These are phyloP conservation scores for Ceratocystis cubensis DNA, from an alignment of 2,329 filamentous ascomycete species.

Conservation along the genomic window DNA sequence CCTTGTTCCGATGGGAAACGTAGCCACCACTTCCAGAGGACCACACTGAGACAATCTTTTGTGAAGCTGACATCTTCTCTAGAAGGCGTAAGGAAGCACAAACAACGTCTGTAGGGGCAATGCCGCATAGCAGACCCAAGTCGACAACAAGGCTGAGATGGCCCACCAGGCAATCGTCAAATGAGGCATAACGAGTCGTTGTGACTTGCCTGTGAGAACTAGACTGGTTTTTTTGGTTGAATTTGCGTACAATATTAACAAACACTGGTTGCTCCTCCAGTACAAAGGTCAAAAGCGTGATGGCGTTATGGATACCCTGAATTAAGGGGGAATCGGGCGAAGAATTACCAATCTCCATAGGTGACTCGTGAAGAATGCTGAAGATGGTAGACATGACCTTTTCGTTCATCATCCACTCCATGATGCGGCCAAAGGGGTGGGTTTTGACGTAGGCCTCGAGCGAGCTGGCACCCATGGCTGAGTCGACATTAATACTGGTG, in stretches of 20 bases:
- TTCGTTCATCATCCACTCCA: slow-evolving; percentile 98
- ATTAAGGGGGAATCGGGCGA: slow-evolving; percentile 70
- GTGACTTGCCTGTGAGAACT: slow-evolving; percentile 52
- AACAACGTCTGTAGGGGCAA: slow-evolving; percentile 68
- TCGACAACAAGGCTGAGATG: slow-evolving; percentile 69
- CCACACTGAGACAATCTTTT: slow-evolving; percentile 63
- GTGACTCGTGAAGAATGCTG: slow-evolving; percentile 62
- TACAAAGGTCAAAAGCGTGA: slow-evolving; percentile 72
- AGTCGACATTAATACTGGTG: slow-evolving; percentile 62
- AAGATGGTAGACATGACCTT: slow-evolving; percentile 72
- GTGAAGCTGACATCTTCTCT: slow-evolving; percentile 73
- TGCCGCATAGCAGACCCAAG: slow-evolving; percentile 74
- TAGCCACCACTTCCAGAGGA: slow-evolving; percentile 27
- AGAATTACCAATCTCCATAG: slow-evolving; percentile 57
- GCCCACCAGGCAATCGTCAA: slow-evolving; percentile 81
- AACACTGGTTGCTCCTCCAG: slow-evolving; percentile 86
- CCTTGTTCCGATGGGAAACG: slow-evolving; percentile 56
- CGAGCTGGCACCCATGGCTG: slow-evolving; percentile 59
- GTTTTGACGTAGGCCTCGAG: slow-evolving; percentile 69
- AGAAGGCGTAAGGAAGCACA: slow-evolving; percentile 70
- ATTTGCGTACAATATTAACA: slow-evolving; percentile 61
- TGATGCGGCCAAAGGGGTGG: slow-evolving; percentile 85
- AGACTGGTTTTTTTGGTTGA: slow-evolving; percentile 32
- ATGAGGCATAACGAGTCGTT: slow-evolving; percentile 61
- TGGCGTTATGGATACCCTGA: slow-evolving; percentile 61